Evolutionary conservation across 352 stramenopile species (phyloP), one percentile per base, ranked within the genome.

Genomic region (Globisporangium radiosum): DNA sequence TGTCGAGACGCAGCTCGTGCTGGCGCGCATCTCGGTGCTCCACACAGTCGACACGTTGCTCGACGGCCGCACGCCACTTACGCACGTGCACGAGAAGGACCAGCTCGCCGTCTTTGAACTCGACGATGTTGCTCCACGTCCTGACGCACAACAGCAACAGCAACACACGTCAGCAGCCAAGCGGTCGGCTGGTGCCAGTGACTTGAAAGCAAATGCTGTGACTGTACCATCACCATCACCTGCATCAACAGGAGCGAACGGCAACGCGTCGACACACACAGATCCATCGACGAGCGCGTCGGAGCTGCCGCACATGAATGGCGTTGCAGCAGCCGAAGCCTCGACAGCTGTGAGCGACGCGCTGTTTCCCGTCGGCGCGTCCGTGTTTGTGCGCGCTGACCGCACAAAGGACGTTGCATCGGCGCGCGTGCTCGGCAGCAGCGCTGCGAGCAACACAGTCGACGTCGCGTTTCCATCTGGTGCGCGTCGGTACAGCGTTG

Each of bases 51-150:
- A 93, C 52, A 52, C 62, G 13, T 62, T 93, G 11, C 50, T 93
- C n/a, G 80, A 90, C 47, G 70, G 75, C 9, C 82, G 77, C 47
- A 66, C 82, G 47, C 70, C 74, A 3, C 39, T 93, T n/a, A 68
- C 59, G n/a, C 79, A 86, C 11, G 85, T 95, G 45, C 81, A 87
- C 53, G 85, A 95, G 43, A 82, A 79, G 10, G 81, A 93, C 42
- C 78, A 89, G 33, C 55, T 95, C 8, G 79, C 75, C 5, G 81
- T 76, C 3, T 95, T 89, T 57, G 65, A 92, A 48, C 52, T 49
- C 52, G 40, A 50, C 40, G 40, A 43, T 55, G 11, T 25, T 40
- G n/a, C 15, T 38, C 7, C 19, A 7, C 52, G 19, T 5, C 17
- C 14, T 8, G 45, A 25, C 5, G n/a, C 45, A 13, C 40, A 44